A percentile compares a stretch with the other conserved stretches of the same genome.
These are phyloP conservation scores for Collybiopsis confluens DNA, from an alignment of 768 basidiomycete genomes.

Conservation along the genomic window DNA sequence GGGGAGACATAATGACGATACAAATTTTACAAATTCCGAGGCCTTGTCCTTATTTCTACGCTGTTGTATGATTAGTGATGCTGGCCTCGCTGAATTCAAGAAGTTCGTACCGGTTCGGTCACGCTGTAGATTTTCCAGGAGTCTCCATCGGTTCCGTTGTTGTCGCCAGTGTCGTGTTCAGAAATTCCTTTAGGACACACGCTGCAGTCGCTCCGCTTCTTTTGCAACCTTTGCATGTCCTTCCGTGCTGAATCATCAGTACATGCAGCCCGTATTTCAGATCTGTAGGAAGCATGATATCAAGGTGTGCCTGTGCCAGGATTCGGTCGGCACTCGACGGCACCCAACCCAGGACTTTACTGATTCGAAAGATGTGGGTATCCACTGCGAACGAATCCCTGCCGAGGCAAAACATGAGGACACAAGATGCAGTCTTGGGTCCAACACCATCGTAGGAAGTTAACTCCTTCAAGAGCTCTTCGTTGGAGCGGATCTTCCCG, in stretches of 20 bases:
- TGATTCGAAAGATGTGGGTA: conserved; percentile 56
- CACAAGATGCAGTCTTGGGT: conserved; percentile 62
- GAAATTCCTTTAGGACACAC: conserved; percentile 29
- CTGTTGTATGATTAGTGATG: background rate
- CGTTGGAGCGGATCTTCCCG: conserved; percentile 32
- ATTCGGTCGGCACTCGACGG: conserved; percentile 44
- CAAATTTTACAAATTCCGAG: too few species aligned
- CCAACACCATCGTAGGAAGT: conserved; percentile 56
- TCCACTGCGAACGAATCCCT: conserved; percentile 63
- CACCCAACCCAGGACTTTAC: conserved; percentile 48
- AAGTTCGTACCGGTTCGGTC: too few species aligned
- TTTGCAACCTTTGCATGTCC: conserved; percentile 52
- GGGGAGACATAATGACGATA: background rate
- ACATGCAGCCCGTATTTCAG: conserved; percentile 58
- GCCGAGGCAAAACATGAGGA: conserved; percentile 55
- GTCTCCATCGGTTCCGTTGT: too few species aligned
- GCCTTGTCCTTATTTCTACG: background rate
- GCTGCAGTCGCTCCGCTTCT: conserved; percentile 18
- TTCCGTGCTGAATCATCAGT: conserved; percentile 54
- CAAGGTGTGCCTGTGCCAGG: conserved; percentile 53
- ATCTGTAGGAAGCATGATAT: conserved; percentile 43
- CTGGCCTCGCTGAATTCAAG: too few species aligned
- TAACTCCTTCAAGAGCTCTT: conserved; percentile 52
- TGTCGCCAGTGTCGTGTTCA: too few species aligned
- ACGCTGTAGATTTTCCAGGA: too few species aligned